Percentiles rank a stretch among this genome's conserved stretches.
Conservation (phyloP, 768 basidiomycete species). For the Termitomyces sp. region DNA sequence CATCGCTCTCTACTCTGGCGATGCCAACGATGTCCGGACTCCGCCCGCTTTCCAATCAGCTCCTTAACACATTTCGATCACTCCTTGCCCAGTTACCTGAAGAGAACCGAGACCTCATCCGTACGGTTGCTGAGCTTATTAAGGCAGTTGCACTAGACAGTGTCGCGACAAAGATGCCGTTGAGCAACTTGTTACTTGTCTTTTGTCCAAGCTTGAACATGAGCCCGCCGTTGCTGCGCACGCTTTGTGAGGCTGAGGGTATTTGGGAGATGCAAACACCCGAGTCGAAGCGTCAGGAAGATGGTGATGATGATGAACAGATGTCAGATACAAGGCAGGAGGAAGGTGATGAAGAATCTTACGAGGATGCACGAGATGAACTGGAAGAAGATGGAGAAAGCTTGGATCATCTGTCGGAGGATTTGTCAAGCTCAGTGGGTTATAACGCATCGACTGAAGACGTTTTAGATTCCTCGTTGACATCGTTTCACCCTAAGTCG, state of each 20-base stretch:
- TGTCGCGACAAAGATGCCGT: conserved; percentile 85
- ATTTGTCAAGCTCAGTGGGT: conserved; percentile 24
- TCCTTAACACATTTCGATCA: conserved; percentile 52
- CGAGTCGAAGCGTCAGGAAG: conserved; percentile 25
- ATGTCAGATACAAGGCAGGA: conserved; percentile 22
- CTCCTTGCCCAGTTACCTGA: conserved; percentile 66
- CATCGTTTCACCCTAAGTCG: background rate
- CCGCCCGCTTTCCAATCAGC: conserved; percentile 54
- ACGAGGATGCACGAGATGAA: conserved; percentile 21
- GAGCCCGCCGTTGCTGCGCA: conserved; percentile 66
- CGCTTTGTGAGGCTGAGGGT: conserved; percentile 63
- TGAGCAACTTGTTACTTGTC: conserved; percentile 83
- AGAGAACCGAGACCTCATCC: conserved; percentile 81
- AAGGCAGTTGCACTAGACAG: conserved; percentile 63
- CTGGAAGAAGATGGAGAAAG: conserved; percentile 22
- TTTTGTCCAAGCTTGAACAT: conserved; percentile 85
- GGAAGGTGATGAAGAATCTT: conserved; percentile 19
- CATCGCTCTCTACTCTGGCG: conserved; percentile 74
- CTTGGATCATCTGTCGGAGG: conserved; percentile 21
- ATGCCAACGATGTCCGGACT: conserved; percentile 61
- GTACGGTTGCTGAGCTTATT: conserved; percentile 78
- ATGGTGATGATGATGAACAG: conserved; percentile 18
- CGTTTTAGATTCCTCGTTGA: conserved; percentile 10
- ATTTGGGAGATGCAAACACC: conserved; percentile 47
- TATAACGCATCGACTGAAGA: conserved; percentile 33